Percentiles rank a stretch among this genome's conserved stretches.
phyloP scores from a whole-genome alignment of 768 basidiomycete species.

The Lactarius hatsudake region DNA sequence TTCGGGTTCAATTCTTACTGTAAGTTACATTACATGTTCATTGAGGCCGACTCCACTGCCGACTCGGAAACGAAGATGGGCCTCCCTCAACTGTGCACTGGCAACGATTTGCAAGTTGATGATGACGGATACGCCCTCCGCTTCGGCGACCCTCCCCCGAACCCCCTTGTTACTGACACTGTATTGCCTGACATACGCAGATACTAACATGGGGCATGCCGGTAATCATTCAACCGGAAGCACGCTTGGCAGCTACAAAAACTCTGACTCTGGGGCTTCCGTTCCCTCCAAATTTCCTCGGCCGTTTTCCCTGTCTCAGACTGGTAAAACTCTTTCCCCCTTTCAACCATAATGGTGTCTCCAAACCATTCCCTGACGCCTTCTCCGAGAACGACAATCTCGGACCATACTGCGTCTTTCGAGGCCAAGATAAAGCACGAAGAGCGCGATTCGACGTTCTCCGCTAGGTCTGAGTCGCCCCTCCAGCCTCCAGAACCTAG shows the following conservation, averaged over 20 bases:
- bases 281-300: neutral
- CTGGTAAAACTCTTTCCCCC: neutral
- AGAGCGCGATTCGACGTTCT: neutral
- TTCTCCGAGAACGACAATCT: neutral
- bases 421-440: neutral
- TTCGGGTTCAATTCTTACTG: neutral
- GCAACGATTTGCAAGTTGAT: neutral
- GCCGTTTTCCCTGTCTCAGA: neutral
- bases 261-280: neutral
- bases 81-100: neutral
- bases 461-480: neutral
- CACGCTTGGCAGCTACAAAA: neutral
- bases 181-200: too few relatives aligned
- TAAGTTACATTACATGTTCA: neutral
- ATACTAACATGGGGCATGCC: neutral
- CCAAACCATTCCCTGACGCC: neutral
- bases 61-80: neutral
- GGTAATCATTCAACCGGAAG: neutral
- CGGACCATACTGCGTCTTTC: neutral
- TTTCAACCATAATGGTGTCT: neutral
- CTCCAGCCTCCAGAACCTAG: neutral
- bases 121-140: neutral
- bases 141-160: neutral
- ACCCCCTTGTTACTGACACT: neutral
- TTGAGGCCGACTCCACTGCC: too few relatives aligned